Percentiles rank a stretch among this genome's conserved stretches.
Conservation (phyloP, 2,329 filamentous ascomycete species). For the Xylaria sp. region DNA sequence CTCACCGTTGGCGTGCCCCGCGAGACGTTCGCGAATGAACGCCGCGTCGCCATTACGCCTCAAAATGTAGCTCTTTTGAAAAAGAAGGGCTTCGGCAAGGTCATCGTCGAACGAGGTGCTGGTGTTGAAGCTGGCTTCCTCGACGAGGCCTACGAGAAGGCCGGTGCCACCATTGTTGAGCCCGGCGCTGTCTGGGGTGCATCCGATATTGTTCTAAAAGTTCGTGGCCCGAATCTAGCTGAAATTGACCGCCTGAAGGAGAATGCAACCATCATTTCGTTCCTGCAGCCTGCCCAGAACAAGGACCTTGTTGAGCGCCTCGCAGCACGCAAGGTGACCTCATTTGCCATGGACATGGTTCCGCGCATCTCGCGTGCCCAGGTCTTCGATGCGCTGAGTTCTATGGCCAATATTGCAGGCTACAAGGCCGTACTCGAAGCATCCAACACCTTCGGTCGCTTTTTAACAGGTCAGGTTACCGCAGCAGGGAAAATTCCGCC, state of each 20-base stretch:
- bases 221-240: conserved; percentile 76
- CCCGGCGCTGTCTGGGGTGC: conserved; percentile 75
- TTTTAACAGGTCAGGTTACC: conserved; percentile 89
- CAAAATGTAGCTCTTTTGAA: conserved; percentile 83
- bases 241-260: conserved; percentile 76
- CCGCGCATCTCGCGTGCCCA: conserved; percentile 90
- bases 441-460: conserved; percentile 88
- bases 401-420: conserved; percentile 94
- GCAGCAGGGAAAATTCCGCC: conserved; percentile 91
- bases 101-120: conserved; percentile 85
- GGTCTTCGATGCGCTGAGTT: conserved; percentile 87
- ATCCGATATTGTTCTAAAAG: conserved; percentile 85
- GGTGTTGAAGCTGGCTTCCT: conserved; percentile 80
- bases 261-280: conserved; percentile 81
- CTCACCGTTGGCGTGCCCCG: conserved; percentile 82
- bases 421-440: conserved; percentile 93
- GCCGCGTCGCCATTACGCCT: conserved; percentile 85
- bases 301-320: conserved; percentile 78
- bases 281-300: conserved; percentile 86
- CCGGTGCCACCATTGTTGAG: conserved; percentile 81
- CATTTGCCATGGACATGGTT: conserved; percentile 93
- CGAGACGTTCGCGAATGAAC: conserved; percentile 82
- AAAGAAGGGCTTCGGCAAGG: conserved; percentile 83
- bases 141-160: conserved; percentile 79
- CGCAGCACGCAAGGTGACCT: conserved; percentile 75